These are phyloP conservation scores for Henckelia pumila DNA, from an alignment of 257 asterid species.

Conservation along the genomic window DNA sequence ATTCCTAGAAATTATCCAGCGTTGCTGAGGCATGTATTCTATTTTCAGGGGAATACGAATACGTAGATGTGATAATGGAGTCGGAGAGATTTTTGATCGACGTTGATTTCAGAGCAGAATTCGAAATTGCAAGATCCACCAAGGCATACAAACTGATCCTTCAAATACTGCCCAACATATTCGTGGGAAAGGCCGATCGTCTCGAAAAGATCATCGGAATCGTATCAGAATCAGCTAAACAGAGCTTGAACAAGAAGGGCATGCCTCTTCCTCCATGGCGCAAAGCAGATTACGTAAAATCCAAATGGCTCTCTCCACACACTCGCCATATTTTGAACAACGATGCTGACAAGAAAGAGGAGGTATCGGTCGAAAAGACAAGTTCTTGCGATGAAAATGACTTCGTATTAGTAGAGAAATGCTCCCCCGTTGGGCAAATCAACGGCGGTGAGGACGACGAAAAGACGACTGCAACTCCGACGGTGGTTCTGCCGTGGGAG, in stretches of 20 bases:
- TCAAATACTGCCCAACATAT: constrained; percentile 64
- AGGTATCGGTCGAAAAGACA: neutral
- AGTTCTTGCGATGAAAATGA: constrained; percentile 18
- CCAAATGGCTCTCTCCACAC: constrained; percentile 82
- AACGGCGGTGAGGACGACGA: constrained; percentile 16
- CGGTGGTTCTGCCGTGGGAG: constrained; percentile 43
- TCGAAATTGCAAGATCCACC: constrained; percentile 87
- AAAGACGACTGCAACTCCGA: constrained; percentile 1
- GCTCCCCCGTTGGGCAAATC: neutral
- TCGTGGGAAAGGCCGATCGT: constrained; percentile 68
- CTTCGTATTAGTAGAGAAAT: constrained; percentile 28
- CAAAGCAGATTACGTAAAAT: constrained; percentile 63
- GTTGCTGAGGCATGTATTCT: neutral
- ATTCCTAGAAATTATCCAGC: neutral
- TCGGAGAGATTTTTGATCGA: constrained; percentile 67
- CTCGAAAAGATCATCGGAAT: constrained; percentile 63
- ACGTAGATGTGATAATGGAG: constrained; percentile 60
- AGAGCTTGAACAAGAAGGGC: constrained; percentile 80
- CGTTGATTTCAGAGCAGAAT: constrained; percentile 81
- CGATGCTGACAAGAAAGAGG: constrained; percentile 12
- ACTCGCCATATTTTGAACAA: constrained; percentile 29
- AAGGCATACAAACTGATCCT: constrained; percentile 60
- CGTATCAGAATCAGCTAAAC: constrained; percentile 72
- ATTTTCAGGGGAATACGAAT: constrained; percentile 67
- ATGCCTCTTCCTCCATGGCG: constrained; percentile 97